A percentile compares a stretch with the other conserved stretches of the same genome.
Evolutionary conservation across 345 rosid species (phyloP).

Genomic region (Eucalyptus pauciflora): DNA sequence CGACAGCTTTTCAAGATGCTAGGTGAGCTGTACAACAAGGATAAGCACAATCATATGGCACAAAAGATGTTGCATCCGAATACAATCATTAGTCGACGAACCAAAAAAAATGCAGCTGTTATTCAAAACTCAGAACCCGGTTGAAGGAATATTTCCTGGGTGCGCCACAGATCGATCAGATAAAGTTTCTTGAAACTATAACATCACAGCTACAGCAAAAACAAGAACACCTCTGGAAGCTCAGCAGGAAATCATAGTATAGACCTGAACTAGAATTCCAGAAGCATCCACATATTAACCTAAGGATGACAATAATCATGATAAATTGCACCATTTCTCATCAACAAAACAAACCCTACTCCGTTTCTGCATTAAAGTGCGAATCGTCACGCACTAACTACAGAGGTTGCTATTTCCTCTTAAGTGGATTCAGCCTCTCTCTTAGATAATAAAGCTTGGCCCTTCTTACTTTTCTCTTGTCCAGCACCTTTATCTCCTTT

Average conservation of each 20-base stretch:
- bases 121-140: neutral
- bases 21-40: neutral
- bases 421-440: constrained; percentile 92
- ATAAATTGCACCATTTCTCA: neutral
- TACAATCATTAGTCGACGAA: neutral
- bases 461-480: constrained; percentile 91
- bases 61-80: neutral
- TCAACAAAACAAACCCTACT: neutral
- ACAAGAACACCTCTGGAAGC: neutral
- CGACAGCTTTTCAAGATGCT: neutral
- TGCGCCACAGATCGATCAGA: neutral
- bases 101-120: neutral
- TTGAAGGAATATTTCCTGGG: neutral
- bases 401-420: constrained; percentile 18
- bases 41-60: neutral
- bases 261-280: neutral
- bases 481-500: constrained; percentile 89
- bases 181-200: neutral
- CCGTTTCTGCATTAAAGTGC: neutral
- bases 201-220: neutral
- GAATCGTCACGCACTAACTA: neutral
- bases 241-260: neutral
- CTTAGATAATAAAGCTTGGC: constrained; percentile 93
- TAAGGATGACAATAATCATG: neutral
- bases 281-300: neutral